Conservation (phyloP, 164 flowering plant species). For the Litsea cubeba region DNA sequence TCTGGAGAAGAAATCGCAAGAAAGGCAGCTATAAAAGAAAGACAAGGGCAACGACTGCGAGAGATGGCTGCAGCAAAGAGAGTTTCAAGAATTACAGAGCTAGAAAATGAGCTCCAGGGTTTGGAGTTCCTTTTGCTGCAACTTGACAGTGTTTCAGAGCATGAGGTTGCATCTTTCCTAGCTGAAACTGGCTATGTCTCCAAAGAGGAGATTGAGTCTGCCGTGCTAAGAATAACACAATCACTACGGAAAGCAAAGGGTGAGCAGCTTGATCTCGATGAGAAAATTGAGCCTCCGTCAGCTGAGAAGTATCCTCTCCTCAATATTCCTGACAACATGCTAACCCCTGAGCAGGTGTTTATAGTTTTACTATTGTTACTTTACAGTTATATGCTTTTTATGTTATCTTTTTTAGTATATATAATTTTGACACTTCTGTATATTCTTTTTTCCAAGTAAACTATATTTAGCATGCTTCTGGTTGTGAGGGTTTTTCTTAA, state of each 20-base stretch:
- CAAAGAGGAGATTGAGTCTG: constrained; percentile 75
- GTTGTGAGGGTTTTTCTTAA: no score
- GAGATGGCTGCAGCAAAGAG: constrained; percentile 98
- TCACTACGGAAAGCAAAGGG: constrained; percentile 72
- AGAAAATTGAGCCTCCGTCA: constrained; percentile 49
- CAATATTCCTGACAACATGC: constrained; percentile 64
- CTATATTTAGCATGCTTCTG: no score
- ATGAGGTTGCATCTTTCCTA: constrained; percentile 58
- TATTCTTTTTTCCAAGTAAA: no score
- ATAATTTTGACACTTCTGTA: background rate
- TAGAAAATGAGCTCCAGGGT: constrained; percentile 75
- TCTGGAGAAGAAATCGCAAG: constrained; percentile 95
- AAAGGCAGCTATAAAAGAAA: constrained; percentile 92
- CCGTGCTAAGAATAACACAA: constrained; percentile 48
- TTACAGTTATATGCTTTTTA: background rate
- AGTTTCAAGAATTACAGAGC: constrained; percentile 70
- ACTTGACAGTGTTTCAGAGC: constrained; percentile 59
- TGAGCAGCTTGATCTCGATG: constrained; percentile 59
- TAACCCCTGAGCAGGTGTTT: constrained; percentile 83
- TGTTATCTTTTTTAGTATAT: background rate
- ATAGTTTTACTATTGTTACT: background rate
- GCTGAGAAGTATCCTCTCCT: constrained; percentile 73
- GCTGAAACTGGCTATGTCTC: constrained; percentile 68
- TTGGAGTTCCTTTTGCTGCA: constrained; percentile 73
- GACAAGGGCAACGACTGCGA: constrained; percentile 80